Percentiles rank a stretch among this genome's conserved stretches.
Conservation (phyloP, 495 filamentous ascomycete genomes). For the Bacidia rubella region DNA sequence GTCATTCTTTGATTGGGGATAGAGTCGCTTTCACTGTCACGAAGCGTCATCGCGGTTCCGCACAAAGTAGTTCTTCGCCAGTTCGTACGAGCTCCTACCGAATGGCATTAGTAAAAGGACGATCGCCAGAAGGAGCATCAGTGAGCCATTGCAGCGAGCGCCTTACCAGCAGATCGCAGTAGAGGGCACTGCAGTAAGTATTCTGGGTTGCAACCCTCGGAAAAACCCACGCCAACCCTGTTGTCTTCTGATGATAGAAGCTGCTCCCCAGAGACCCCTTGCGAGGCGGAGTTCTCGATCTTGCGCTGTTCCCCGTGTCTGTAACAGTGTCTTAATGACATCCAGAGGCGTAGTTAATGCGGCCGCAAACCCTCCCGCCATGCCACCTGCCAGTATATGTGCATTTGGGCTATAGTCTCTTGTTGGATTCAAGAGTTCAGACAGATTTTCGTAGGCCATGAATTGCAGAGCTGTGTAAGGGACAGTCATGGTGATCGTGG, state of each 20-base stretch:
- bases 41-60: slow-evolving; percentile 18
- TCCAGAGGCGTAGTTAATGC: slow-evolving; percentile 91
- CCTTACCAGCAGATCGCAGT: slow-evolving; percentile 97
- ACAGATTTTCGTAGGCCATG: slow-evolving; percentile 91
- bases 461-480: slow-evolving; percentile 96
- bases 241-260: slow-evolving; percentile 65
- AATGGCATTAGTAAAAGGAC: slow-evolving; percentile 73
- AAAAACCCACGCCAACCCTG: slow-evolving; percentile 84
- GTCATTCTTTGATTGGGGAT: too few relatives aligned
- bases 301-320: slow-evolving; percentile 71
- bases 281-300: slow-evolving; percentile 77
- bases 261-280: slow-evolving; percentile 69
- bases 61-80: slow-evolving; percentile 66
- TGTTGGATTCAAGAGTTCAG: slow-evolving; percentile 77
- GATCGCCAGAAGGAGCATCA: slow-evolving; percentile 21
- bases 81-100: slow-evolving; percentile 58
- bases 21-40: background rate
- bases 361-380: slow-evolving; percentile 87
- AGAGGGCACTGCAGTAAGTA: slow-evolving; percentile 94
- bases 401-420: slow-evolving; percentile 79
- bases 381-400: slow-evolving; percentile 80
- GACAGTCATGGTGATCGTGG: slow-evolving; percentile 95
- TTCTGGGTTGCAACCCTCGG: slow-evolving; percentile 76
- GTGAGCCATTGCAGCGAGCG: background rate
- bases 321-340: slow-evolving; percentile 92